Evolutionary conservation across 768 basidiomycete genomes (phyloP).

Genomic region (Suillus subaureus): DNA sequence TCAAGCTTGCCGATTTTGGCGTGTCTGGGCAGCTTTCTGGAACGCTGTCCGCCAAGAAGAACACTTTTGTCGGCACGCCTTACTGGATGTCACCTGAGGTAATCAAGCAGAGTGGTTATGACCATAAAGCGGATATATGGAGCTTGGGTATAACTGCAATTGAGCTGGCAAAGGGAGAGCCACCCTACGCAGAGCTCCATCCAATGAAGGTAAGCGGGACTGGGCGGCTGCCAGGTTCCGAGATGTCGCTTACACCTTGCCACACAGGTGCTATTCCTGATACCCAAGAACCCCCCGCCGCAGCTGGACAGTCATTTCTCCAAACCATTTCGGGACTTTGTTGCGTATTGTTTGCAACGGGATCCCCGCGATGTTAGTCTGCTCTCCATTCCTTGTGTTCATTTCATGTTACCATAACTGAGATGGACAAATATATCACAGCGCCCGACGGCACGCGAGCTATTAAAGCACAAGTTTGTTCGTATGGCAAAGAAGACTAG

Average conservation of each 20-base stretch:
- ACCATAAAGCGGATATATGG: constrained; percentile 99
- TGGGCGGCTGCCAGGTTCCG: not conserved
- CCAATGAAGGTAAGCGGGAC: constrained; percentile 87
- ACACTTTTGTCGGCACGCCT: constrained; percentile 96
- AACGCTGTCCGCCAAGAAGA: constrained; percentile 92
- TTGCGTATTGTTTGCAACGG: constrained; percentile 87
- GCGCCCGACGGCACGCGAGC: constrained; percentile 93
- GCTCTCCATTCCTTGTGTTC: not conserved
- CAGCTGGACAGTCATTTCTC: constrained; percentile 89
- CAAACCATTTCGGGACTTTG: constrained; percentile 92
- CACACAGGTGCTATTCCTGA: constrained; percentile 90
- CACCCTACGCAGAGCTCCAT: constrained; percentile 97
- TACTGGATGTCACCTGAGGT: constrained; percentile 99
- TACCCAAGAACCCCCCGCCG: constrained; percentile 97
- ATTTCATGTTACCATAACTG: constrained; percentile 6
- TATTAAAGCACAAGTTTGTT: constrained; percentile 96
- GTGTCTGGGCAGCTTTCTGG: constrained; percentile 97
- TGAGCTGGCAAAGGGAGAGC: constrained; percentile 96
- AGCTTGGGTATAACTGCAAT: constrained; percentile 96
- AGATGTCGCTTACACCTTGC: not conserved
- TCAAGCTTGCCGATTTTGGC: constrained; percentile 98
- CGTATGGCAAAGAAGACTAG: constrained; percentile 92
- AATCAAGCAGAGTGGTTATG: constrained; percentile 99
- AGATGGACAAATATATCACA: constrained; percentile 36
- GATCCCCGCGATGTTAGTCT: constrained; percentile 85